Evolutionary conservation across 495 filamentous ascomycete genomes (phyloP).

Genomic region (Penicillium alfredii): DNA sequence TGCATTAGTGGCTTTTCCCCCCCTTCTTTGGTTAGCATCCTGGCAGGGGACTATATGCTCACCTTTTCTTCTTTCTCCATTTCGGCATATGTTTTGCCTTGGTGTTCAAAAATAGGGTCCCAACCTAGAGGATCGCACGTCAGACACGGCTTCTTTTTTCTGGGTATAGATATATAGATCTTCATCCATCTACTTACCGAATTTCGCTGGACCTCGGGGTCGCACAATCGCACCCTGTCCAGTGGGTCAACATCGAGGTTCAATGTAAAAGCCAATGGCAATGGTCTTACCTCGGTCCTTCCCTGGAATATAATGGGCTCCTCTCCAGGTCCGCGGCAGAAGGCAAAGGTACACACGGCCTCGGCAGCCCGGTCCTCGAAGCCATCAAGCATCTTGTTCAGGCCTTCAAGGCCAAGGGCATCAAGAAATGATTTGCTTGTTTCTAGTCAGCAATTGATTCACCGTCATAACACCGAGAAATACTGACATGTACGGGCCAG

Average conservation of each 20-base stretch:
- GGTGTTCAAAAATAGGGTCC: conserved; percentile 95
- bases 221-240: conserved; percentile 41
- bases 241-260: conserved; percentile 1
- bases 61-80: conserved; percentile 86
- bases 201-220: conserved; percentile 60
- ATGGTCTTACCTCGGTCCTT: conserved; percentile 48
- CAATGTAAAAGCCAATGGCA: neutral
- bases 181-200: conserved; percentile 69
- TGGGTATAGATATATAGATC: too few relatives aligned
- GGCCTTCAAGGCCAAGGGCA: conserved; percentile 68
- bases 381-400: conserved; percentile 86
- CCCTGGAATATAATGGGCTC: conserved; percentile 92
- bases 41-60: conserved; percentile 1
- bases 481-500: conserved; percentile 92
- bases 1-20: conserved; percentile 12
- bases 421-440: conserved; percentile 88
- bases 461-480: too few relatives aligned
- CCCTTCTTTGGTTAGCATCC: neutral
- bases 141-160: too few relatives aligned
- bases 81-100: conserved; percentile 92
- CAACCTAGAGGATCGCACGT: conserved; percentile 67
- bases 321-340: conserved; percentile 75
- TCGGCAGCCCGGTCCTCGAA: conserved; percentile 87
- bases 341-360: conserved; percentile 95
- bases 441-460: too few relatives aligned